A percentile compares a stretch with the other conserved stretches of the same genome.
Evolutionary conservation across 2,329 filamentous ascomycete genomes (phyloP).

Genomic region (Aspergillus uvarum): DNA sequence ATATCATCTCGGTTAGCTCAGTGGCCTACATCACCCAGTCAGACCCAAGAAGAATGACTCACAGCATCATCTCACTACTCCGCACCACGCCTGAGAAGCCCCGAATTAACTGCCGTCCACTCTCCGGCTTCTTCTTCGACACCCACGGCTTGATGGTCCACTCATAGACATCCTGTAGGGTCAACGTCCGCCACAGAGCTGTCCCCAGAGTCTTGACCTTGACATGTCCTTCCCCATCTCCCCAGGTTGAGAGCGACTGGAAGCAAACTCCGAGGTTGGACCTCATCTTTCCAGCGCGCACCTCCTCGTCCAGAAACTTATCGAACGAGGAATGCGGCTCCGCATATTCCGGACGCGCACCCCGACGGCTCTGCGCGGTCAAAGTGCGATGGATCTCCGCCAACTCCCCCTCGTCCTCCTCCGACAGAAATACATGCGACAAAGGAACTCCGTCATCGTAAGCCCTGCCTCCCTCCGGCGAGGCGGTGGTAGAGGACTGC

Average conservation of each 20-base stretch:
- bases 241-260: constrained; percentile 70
- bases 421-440: constrained; percentile 29
- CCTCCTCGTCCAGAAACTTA: constrained; percentile 67
- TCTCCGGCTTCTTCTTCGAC: constrained; percentile 42
- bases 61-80: constrained; percentile 66
- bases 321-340: constrained; percentile 62
- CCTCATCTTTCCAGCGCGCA: constrained; percentile 61
- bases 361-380: constrained; percentile 21
- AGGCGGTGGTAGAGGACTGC: constrained; percentile 21
- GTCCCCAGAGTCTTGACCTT: constrained; percentile 68
- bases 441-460: constrained; percentile 14
- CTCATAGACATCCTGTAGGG: constrained; percentile 66
- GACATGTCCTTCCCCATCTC: constrained; percentile 60
- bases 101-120: constrained; percentile 56
- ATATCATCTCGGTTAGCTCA: too few relatives aligned
- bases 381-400: constrained; percentile 33
- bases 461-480: constrained; percentile 18
- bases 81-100: constrained; percentile 66
- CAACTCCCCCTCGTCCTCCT: constrained; percentile 32
- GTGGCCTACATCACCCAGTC: too few relatives aligned
- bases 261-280: constrained; percentile 74
- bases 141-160: constrained; percentile 51
- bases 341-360: constrained; percentile 20
- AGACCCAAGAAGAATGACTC: constrained; percentile 13
- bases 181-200: constrained; percentile 72